phyloP scores from a whole-genome alignment of 805 yeast genomes.

The Pichia pseudocactophila region DNA sequence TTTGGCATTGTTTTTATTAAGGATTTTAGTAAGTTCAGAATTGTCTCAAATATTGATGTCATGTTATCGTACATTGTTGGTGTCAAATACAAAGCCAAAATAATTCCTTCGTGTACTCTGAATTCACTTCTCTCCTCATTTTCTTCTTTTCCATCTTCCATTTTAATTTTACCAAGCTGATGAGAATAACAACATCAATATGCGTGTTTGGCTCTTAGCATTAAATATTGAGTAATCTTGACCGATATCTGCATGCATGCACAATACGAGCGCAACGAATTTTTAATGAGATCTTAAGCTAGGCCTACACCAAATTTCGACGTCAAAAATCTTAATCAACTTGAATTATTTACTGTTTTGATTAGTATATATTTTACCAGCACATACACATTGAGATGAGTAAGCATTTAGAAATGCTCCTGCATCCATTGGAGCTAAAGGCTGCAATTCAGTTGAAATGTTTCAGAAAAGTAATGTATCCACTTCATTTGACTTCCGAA shows the following conservation, averaged over 20 bases:
- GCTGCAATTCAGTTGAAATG: slow-evolving; percentile 55
- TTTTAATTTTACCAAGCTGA: no score
- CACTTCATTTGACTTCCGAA: slow-evolving; percentile 35
- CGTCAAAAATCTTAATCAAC: no score
- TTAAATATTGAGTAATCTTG: no score
- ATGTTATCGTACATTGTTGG: slow-evolving; percentile 35
- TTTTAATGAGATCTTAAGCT: background rate
- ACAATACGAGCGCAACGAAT: background rate
- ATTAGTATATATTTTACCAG: no score
- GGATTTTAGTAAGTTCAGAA: slow-evolving; percentile 55
- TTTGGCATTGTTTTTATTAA: slow-evolving; percentile 55
- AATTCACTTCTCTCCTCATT: slow-evolving; percentile 18
- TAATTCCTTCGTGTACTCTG: slow-evolving; percentile 54
- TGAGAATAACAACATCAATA: no score
- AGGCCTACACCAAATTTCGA: no score
- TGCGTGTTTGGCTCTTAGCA: no score
- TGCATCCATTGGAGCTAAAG: slow-evolving; percentile 65
- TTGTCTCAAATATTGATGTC: slow-evolving; percentile 40
- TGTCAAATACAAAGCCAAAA: slow-evolving; percentile 54
- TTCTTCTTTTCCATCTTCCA: background rate
- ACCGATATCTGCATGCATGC: no score
- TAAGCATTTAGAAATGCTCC: slow-evolving; percentile 46
- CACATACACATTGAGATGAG: background rate
- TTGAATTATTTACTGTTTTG: no score
- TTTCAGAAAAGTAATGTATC: slow-evolving; percentile 44